These are phyloP conservation scores for Pythium aphanidermatum DNA, from an alignment of 352 stramenopile genomes.

Conservation along the genomic window DNA sequence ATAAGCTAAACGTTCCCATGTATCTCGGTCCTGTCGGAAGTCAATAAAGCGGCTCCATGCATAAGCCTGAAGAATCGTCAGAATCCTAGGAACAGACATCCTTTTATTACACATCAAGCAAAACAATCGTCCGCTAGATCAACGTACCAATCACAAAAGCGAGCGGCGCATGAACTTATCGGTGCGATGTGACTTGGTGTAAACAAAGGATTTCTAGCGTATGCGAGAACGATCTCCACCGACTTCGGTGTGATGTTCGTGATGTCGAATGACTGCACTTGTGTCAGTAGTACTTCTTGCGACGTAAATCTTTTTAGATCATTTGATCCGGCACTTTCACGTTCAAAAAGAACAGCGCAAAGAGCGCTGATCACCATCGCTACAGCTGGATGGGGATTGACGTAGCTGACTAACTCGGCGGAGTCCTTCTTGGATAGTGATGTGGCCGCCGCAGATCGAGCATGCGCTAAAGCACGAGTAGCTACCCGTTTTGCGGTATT, in stretches of 20 bases:
- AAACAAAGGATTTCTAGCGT: constrained; percentile 69
- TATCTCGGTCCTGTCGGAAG: constrained; percentile 38
- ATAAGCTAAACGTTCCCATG: constrained; percentile 38
- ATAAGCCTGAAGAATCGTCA: constrained; percentile 55
- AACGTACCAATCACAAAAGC: constrained; percentile 90
- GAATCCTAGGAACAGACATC: constrained; percentile 28
- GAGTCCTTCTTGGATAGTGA: constrained; percentile 58
- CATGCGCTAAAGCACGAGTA: constrained; percentile 40
- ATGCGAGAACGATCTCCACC: constrained; percentile 32
- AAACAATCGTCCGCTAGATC: too few species aligned
- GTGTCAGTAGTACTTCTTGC: constrained; percentile 56
- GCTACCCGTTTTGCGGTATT: neutral
- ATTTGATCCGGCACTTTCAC: constrained; percentile 26
- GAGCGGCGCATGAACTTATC: constrained; percentile 81
- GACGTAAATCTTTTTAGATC: constrained; percentile 52
- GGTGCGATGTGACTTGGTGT: constrained; percentile 49
- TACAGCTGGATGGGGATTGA: constrained; percentile 69
- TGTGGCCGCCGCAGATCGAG: constrained; percentile 2
- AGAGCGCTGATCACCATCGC: constrained; percentile 67
- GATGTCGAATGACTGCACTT: constrained; percentile 42
- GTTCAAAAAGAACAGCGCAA: constrained; percentile 42
- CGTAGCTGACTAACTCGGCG: constrained; percentile 77
- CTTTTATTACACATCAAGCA: too few species aligned
- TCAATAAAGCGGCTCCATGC: constrained; percentile 41
- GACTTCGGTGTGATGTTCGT: constrained; percentile 23